Base-by-base conservation (phyloP, 257 asterid genomes). In the Haberlea rhodopensis region DNA sequence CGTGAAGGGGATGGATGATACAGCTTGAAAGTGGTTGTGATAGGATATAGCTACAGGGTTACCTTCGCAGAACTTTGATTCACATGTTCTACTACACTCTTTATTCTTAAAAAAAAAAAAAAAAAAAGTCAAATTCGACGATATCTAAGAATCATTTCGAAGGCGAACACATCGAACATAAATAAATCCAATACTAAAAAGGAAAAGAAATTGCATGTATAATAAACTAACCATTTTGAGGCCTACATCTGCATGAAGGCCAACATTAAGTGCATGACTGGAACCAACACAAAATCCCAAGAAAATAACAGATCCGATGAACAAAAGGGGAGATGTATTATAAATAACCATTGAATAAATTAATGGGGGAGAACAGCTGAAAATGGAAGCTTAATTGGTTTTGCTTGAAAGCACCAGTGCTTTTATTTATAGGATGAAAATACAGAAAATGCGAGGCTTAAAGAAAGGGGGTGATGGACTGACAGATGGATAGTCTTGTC, bases 51-150 rank as follows among this genome's bases (percentile, higher is more conserved):
- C n/a, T n/a, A n/a, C 58, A 20, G 25, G 1, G 8, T 22, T 77
- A 92, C 99, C 85, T 43, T 76, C 84, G 64, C 99, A 94, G 69
- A 90, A 94, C 86, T 71, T 75, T 0, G 99, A 94, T 77, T 94
- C 99, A 73, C 99, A 94, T 23, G 88, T 86, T 61, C 81, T 86
- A 53, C 99, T 94, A 75, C 99, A 94, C 46, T 83, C 76, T 51
- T 75, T 90, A 5, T 62, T 77, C 99, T 92, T 46, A 60, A 69
- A 57, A 27, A 22, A 22, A 58, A 63, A 37, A 0, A 70, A 25
- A 59, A 28, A 10, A 13, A 26, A 26, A 31, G 26, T 22, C 1
- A 7, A n/a, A 2, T 1, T 6, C 5, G n/a, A 19, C 8, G 26
- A 10, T 40, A 11, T 22, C 21, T 34, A 15, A 1, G 18, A 15